Evolutionary conservation across 768 basidiomycete species (phyloP).

Genomic region (Lentinula raphanica): DNA sequence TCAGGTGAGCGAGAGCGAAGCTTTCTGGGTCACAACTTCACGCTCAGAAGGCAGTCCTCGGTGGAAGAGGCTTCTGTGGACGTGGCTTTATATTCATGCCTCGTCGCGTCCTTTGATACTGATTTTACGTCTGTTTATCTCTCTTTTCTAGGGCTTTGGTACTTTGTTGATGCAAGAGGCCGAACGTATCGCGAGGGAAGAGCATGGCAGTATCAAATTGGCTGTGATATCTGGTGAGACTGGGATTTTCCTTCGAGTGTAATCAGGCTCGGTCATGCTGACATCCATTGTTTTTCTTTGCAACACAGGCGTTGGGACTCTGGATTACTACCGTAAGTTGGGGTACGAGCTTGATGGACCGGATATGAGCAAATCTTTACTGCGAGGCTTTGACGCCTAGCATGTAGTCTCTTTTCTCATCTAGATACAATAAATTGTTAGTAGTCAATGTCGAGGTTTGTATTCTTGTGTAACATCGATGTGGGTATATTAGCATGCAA

Average conservation of each 20-base stretch:
- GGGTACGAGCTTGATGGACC: conserved; percentile 95
- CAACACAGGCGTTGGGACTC: conserved; percentile 79
- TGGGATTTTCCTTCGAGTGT: background rate
- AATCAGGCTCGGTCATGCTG: background rate
- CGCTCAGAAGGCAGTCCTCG: background rate
- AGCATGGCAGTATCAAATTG: conserved; percentile 92
- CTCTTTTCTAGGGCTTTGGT: conserved; percentile 73
- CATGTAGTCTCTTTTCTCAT: background rate
- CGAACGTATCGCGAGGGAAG: conserved; percentile 93
- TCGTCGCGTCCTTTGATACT: conserved; percentile 6
- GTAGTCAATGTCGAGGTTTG: background rate
- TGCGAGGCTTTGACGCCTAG: conserved; percentile 21
- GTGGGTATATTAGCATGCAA: background rate
- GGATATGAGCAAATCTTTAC: conserved; percentile 89
- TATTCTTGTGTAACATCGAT: background rate
- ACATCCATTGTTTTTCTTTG: background rate
- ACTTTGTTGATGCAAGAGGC: conserved; percentile 99
- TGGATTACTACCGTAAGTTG: conserved; percentile 93
- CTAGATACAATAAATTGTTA: background rate
- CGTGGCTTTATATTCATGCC: background rate
- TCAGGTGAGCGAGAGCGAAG: conserved; percentile 54
- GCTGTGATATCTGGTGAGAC: conserved; percentile 91
- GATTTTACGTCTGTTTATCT: conserved; percentile 1
- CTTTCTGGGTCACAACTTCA: background rate
- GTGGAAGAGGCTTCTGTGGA: background rate